phyloP scores from a whole-genome alignment of 2,329 filamentous ascomycete species.

The Huntiella abstrusa region DNA sequence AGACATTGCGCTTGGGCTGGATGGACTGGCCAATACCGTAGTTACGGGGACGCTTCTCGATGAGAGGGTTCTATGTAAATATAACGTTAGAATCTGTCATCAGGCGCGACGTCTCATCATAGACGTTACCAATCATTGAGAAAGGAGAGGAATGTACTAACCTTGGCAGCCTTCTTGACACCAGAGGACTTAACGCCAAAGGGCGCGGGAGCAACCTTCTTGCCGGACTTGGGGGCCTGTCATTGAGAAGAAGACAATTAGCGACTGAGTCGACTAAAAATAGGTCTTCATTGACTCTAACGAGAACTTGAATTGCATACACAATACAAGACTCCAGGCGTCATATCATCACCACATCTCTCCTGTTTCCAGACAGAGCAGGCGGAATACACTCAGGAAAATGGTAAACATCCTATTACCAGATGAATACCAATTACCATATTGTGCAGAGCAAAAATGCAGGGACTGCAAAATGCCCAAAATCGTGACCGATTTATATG shows the following conservation, averaged over 20 bases:
- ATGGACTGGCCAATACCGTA: constrained; percentile 98
- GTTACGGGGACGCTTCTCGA: constrained; percentile 96
- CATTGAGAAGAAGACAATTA: constrained; percentile 99
- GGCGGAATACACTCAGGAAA: constrained; percentile 9
- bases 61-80: constrained; percentile 69
- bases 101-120: not conserved
- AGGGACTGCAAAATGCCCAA: constrained; percentile 5
- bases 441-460: constrained; percentile 1
- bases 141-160: constrained; percentile 29
- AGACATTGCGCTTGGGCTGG: constrained; percentile 87
- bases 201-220: constrained; percentile 94
- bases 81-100: constrained; percentile 12
- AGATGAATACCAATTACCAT: constrained; percentile 4
- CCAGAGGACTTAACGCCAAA: constrained; percentile 87
- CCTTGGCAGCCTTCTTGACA: constrained; percentile 92
- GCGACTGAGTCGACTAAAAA: constrained; percentile 58
- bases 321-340: constrained; percentile 10
- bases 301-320: constrained; percentile 34
- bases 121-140: too few species aligned
- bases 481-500: constrained; percentile 9
- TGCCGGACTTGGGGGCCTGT: constrained; percentile 97
- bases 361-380: constrained; percentile 2
- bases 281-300: constrained; percentile 70
- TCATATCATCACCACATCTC: constrained; percentile 11
- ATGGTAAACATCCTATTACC: constrained; percentile 3